phyloP scores from a whole-genome alignment of 2,329 filamentous ascomycete species.

The Ophiostoma novo-ulmi region DNA sequence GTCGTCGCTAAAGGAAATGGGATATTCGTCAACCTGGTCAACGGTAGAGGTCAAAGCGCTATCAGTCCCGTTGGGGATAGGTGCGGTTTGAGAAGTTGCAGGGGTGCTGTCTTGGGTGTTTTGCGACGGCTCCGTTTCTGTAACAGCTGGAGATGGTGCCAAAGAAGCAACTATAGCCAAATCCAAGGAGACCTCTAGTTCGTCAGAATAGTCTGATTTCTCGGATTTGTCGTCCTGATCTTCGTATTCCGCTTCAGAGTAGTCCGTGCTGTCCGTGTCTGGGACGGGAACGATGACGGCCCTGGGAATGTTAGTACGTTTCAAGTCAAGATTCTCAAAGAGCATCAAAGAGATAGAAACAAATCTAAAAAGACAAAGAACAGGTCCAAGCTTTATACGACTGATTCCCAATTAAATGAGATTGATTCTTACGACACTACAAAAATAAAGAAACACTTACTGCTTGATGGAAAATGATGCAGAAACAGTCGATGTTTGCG shows the following conservation, averaged over 20 bases:
- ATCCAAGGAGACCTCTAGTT: constrained; percentile 4
- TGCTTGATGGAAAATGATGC: background rate
- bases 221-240: background rate
- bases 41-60: background rate
- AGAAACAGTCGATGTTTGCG: background rate
- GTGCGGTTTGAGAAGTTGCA: constrained; percentile 33
- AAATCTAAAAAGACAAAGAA: background rate
- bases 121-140: constrained; percentile 33
- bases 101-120: constrained; percentile 41
- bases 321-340: background rate
- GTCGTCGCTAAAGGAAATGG: background rate
- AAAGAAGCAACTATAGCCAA: constrained; percentile 18
- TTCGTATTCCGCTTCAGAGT: background rate
- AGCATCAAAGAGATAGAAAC: background rate
- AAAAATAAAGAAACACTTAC: constrained; percentile 14
- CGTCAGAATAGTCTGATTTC: background rate
- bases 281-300: background rate
- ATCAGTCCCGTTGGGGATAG: constrained; percentile 2
- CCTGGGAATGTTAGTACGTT: background rate
- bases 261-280: background rate
- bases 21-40: background rate
- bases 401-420: background rate
- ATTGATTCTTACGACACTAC: background rate
- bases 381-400: background rate
- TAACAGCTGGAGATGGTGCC: background rate